These are phyloP conservation scores for Dryas octopetala DNA, from an alignment of 306 rosid species.

Conservation along the genomic window DNA sequence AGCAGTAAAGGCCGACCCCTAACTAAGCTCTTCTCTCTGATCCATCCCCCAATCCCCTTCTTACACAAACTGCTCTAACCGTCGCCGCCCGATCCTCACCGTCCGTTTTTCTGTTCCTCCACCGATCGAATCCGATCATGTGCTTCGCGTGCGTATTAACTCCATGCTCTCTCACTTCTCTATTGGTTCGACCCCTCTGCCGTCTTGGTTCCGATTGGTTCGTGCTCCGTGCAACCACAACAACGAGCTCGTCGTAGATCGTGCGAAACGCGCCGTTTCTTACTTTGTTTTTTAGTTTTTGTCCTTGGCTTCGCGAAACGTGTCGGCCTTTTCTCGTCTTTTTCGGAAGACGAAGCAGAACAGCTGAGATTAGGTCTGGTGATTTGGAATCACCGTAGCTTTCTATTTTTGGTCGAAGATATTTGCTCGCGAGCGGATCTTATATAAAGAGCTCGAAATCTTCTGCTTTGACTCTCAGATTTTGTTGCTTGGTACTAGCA, in stretches of 20 bases:
- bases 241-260: constrained; percentile 14
- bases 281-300: neutral
- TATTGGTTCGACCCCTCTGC: constrained; percentile 32
- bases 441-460: neutral
- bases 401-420: too few species aligned
- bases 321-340: neutral
- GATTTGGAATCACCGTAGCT: too few species aligned
- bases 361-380: constrained; percentile 1
- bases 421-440: too few species aligned
- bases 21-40: constrained; percentile 20
- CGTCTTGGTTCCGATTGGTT: constrained; percentile 38
- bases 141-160: neutral
- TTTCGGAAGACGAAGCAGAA: too few species aligned
- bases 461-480: neutral
- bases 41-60: neutral
- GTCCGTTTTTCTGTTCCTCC: neutral
- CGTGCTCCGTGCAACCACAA: constrained; percentile 1
- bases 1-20: neutral
- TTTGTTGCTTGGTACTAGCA: neutral
- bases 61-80: constrained; percentile 3
- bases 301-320: neutral
- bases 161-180: constrained; percentile 13
- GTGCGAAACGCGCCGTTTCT: neutral
- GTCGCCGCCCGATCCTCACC: constrained; percentile 19
- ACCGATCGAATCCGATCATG: constrained; percentile 8